These are phyloP conservation scores for Trichoderma citrinoviride DNA, from an alignment of 2,329 filamentous ascomycete genomes.

Conservation along the genomic window DNA sequence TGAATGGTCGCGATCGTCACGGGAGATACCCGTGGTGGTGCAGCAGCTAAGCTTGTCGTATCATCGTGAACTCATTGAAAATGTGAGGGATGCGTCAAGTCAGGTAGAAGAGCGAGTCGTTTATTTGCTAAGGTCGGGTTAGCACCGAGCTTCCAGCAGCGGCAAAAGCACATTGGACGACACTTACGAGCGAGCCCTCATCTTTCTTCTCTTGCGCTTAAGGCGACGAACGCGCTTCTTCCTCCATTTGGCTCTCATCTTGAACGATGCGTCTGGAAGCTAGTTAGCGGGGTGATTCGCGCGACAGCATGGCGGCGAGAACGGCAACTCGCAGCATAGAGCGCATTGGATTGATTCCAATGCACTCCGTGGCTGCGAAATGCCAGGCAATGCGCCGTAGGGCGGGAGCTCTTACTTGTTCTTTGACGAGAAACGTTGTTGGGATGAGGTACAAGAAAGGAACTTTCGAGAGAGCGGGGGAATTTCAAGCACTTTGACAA, in stretches of 20 bases:
- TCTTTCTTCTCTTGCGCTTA: slow-evolving; percentile 99
- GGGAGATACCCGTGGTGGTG: slow-evolving; percentile 1
- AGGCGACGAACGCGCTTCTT: slow-evolving; percentile 99
- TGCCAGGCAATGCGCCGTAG: not conserved
- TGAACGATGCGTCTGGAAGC: slow-evolving; percentile 43
- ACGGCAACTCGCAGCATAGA: not conserved
- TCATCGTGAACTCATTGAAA: slow-evolving; percentile 35
- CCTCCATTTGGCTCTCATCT: slow-evolving; percentile 97
- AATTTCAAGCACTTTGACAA: slow-evolving; percentile 34
- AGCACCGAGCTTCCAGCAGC: slow-evolving; percentile 29
- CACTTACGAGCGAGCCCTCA: slow-evolving; percentile 91
- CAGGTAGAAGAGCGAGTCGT: slow-evolving; percentile 59
- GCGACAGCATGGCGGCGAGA: not conserved
- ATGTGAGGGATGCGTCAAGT: slow-evolving; percentile 48
- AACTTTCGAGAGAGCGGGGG: slow-evolving; percentile 31
- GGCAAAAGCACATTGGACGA: not conserved
- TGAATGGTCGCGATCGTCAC: not conserved
- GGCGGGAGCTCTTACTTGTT: slow-evolving; percentile 38
- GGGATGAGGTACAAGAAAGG: slow-evolving; percentile 41
- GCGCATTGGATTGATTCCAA: slow-evolving; percentile 5
- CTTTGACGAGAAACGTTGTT: slow-evolving; percentile 47
- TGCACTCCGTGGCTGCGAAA: slow-evolving; percentile 6
- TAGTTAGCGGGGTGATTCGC: slow-evolving; percentile 21
- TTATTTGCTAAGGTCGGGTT: slow-evolving; percentile 59
- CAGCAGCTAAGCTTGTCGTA: slow-evolving; percentile 29